Evolutionary conservation across 345 rosid species (phyloP).

Genomic region (Streptanthus diversifolius): DNA sequence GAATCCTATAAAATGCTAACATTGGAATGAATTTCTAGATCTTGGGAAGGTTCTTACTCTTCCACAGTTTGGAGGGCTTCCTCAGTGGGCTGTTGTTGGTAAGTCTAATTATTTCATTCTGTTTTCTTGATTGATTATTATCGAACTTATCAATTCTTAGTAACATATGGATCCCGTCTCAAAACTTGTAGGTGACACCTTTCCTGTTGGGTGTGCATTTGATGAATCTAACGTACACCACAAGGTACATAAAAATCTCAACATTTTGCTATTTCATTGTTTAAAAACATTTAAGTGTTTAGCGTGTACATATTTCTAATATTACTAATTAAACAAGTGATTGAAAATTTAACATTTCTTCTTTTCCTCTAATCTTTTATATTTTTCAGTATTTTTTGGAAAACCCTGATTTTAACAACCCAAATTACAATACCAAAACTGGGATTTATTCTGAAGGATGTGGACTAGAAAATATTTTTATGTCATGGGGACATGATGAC

Average conservation of each 20-base stretch:
- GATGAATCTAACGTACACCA: constrained; percentile 51
- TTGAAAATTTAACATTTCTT: neutral
- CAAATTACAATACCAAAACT: constrained; percentile 41
- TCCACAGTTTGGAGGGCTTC: constrained; percentile 53
- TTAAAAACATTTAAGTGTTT: neutral
- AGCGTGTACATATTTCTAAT: neutral
- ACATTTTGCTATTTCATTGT: neutral
- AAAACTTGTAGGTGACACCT: constrained; percentile 46
- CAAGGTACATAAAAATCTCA: constrained; percentile 34
- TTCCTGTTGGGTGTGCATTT: constrained; percentile 67
- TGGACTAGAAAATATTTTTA: constrained; percentile 49
- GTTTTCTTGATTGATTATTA: neutral
- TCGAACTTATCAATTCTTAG: neutral
- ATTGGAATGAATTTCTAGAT: constrained; percentile 37
- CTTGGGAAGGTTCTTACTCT: constrained; percentile 65
- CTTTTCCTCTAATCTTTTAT: neutral
- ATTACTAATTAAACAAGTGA: neutral
- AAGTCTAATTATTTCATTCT: neutral
- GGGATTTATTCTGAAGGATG: constrained; percentile 57
- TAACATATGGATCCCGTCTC: neutral
- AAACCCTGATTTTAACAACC: constrained; percentile 50
- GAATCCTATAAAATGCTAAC: neutral
- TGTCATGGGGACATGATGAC: constrained; percentile 76
- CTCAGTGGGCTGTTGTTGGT: constrained; percentile 75
- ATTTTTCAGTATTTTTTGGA: constrained; percentile 49